Percentiles rank a stretch among this genome's conserved stretches.
phyloP scores from a whole-genome alignment of 805 yeast genomes.

The Ogataea pilisensis region DNA sequence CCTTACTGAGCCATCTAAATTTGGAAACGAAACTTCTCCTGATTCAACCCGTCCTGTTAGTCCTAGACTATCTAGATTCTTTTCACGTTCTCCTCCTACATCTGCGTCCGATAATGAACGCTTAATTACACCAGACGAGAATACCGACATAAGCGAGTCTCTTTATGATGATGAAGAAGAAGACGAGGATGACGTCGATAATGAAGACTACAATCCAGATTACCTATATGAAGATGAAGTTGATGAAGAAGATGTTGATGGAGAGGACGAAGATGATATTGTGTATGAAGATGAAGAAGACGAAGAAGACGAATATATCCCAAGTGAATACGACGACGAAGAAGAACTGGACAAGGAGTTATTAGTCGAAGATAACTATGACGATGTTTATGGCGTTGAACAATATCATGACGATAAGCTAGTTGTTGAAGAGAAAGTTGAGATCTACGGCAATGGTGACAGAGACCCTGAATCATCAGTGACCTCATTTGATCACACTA shows the following conservation, averaged over 20 bases:
- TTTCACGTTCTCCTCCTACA: background rate
- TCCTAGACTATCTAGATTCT: background rate
- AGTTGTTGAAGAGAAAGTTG: conserved; percentile 11
- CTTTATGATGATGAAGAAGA: conserved; percentile 21
- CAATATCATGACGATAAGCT: conserved; percentile 12
- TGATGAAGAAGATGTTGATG: conserved; percentile 29
- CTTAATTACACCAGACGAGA: conserved; percentile 14
- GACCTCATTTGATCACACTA: background rate
- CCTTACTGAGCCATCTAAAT: background rate
- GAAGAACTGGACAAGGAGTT: conserved; percentile 27
- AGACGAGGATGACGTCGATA: conserved; percentile 26
- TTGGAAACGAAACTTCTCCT: background rate
- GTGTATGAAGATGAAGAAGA: conserved; percentile 23
- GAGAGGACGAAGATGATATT: conserved; percentile 30
- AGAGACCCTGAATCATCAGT: conserved; percentile 8
- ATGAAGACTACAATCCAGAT: conserved; percentile 16
- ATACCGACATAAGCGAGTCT: background rate
- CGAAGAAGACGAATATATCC: conserved; percentile 20
- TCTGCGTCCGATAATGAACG: conserved; percentile 17
- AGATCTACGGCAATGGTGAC: conserved; percentile 2
- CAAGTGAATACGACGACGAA: conserved; percentile 20
- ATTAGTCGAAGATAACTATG: conserved; percentile 22
- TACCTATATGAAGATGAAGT: conserved; percentile 19
- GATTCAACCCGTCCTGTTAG: background rate
- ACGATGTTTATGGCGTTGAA: conserved; percentile 24